These are phyloP conservation scores for Trichothecium sympodiale DNA, from an alignment of 2,329 filamentous ascomycete genomes.

Conservation along the genomic window DNA sequence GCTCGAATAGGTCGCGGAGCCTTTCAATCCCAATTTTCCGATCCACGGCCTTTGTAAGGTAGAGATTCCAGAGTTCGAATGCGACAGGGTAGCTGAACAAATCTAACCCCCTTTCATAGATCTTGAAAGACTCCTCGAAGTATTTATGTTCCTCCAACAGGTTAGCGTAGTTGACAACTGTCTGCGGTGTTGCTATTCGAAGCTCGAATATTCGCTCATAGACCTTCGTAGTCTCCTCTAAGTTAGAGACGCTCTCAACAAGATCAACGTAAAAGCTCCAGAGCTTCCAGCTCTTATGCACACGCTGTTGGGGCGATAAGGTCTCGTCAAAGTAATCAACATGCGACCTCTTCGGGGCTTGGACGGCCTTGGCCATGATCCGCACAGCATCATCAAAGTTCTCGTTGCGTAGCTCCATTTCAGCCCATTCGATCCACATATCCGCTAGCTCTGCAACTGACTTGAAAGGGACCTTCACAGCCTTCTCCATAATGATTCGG, in stretches of 20 bases:
- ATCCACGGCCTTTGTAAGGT: conserved; percentile 93
- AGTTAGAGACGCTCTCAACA: conserved; percentile 81
- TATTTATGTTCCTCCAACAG: conserved; percentile 89
- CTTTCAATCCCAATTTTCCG: conserved; percentile 93
- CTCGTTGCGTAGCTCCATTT: conserved; percentile 92
- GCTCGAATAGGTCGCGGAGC: conserved; percentile 89
- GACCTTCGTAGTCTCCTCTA: conserved; percentile 87
- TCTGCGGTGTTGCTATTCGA: conserved; percentile 94
- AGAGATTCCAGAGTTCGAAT: conserved; percentile 97
- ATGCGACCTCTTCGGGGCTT: conserved; percentile 91
- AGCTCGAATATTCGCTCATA: conserved; percentile 98
- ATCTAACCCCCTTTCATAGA: conserved; percentile 91
- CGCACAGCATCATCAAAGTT: conserved; percentile 91
- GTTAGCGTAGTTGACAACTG: conserved; percentile 96
- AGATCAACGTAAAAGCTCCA: conserved; percentile 99
- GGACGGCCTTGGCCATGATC: conserved; percentile 95
- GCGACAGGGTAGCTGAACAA: conserved; percentile 98
- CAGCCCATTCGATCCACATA: conserved; percentile 98
- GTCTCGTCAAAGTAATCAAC: conserved; percentile 99
- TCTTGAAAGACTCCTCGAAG: conserved; percentile 94
- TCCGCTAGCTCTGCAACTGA: conserved; percentile 94
- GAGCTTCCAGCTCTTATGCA: conserved; percentile 98
- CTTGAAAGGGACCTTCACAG: conserved; percentile 94
- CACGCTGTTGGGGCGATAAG: conserved; percentile 83
- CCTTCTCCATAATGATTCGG: conserved; percentile 91